Base-by-base conservation (phyloP, 2,329 filamentous ascomycete species). In the Raffaelea albimanens region DNA sequence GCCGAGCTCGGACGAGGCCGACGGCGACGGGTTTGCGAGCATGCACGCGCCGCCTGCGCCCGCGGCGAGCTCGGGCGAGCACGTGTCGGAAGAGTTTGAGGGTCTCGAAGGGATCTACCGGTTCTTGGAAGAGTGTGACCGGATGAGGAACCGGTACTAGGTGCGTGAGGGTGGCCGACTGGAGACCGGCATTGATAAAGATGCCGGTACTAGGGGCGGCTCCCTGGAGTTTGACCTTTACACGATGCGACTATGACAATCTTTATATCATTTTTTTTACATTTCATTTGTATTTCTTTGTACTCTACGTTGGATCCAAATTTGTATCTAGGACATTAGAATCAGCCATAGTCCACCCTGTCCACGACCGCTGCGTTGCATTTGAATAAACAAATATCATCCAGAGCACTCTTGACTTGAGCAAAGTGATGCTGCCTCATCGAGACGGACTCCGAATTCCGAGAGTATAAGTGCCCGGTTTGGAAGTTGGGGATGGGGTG, bases 101-200 rank as follows among this genome's bases (percentile, higher is more conserved):
- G 75, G 76, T 1, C 54, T 79, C 3, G 73, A 78, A 50, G 76
- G 75, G 4, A 72, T 80, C 33, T 76, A 80, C 57, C 67, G 69
- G 16, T 80, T 80, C 52, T 50, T 80, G 25, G 75, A 77, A 55
- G 76, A 78, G 55, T 80, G 76, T 54, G 75, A 79, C 50, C 67
- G 69, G 22, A 62, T 40, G 2, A 46, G 46, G 34, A 25, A 25
- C 4, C 50, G 47, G 10, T 45, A 47, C 9, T 49, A 29, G 20
- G 39, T n/a, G n/a, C n/a, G n/a, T n/a, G n/a, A 16, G 21, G 33
- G 4, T 8, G 43, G 9, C 22, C 7, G 25, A 29, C 7, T 7
- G 13, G 25, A 29, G 25, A 7, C 7, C 13, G 25, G 7, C 7
- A 29, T 29, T 29, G 25, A 29, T 29, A 29, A 29, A 29, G 25